Percentiles rank a stretch among this genome's conserved stretches.
phyloP scores from a whole-genome alignment of 257 asterid species.

The Jaltomata sinuosa region DNA sequence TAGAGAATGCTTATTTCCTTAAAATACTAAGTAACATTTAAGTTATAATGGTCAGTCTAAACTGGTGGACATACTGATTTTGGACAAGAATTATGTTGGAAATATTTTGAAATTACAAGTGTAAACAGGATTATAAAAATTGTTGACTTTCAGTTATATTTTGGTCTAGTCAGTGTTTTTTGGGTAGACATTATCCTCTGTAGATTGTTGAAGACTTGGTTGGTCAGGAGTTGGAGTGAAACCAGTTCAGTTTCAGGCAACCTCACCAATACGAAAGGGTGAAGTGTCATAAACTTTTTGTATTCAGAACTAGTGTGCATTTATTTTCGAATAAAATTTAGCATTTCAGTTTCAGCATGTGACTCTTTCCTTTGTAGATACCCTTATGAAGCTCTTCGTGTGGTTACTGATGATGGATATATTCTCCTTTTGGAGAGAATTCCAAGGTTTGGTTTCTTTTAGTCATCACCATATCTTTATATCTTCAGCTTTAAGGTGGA shows the following conservation, averaged over 20 bases:
- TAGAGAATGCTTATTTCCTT: background rate
- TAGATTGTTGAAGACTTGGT: background rate
- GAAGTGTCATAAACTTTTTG: background rate
- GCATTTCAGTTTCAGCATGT: background rate
- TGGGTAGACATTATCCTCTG: background rate
- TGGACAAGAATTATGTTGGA: background rate
- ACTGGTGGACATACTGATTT: background rate
- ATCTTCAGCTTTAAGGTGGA: background rate
- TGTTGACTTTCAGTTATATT: background rate
- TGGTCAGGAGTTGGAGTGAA: background rate
- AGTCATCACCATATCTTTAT: background rate
- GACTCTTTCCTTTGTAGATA: constrained; percentile 37
- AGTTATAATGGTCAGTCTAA: background rate
- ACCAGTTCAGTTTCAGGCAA: background rate
- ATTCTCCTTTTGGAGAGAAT: constrained; percentile 90
- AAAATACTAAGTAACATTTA: background rate
- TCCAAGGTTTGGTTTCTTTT: constrained; percentile 54
- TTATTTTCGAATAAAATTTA: background rate
- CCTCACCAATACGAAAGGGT: background rate
- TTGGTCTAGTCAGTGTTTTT: background rate
- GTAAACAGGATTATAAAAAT: background rate
- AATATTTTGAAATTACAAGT: background rate
- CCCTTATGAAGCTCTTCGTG: constrained; percentile 90
- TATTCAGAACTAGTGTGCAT: background rate
- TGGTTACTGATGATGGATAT: constrained; percentile 92